These are phyloP conservation scores for Aspergillus heteromorphus DNA, from an alignment of 495 filamentous ascomycete genomes.

Conservation along the genomic window DNA sequence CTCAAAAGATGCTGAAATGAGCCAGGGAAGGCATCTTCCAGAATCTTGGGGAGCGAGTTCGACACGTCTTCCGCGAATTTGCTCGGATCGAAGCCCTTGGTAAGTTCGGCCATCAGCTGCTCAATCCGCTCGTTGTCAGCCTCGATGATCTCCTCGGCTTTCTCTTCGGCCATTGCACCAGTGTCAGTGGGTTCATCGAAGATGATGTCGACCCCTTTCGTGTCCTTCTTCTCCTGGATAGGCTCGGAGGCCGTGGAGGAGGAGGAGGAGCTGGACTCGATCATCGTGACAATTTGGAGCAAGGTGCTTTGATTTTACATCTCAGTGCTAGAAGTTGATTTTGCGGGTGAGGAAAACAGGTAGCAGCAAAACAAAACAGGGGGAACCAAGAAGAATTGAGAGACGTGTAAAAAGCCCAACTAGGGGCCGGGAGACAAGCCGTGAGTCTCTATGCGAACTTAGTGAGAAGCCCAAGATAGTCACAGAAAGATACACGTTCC, in stretches of 20 bases:
- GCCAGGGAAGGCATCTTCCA: constrained; percentile 13
- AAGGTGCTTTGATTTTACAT: background rate
- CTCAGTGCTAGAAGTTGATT: background rate
- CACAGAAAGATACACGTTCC: no score
- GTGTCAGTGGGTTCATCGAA: background rate
- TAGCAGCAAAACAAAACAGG: background rate
- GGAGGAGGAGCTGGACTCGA: background rate
- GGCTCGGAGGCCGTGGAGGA: background rate
- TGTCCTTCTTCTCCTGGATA: background rate
- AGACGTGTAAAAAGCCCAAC: background rate
- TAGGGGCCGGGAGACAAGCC: no score
- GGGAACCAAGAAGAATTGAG: background rate
- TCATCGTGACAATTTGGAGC: background rate
- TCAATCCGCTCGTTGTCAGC: constrained; percentile 11
- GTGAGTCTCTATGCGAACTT: no score
- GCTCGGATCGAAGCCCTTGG: constrained; percentile 20
- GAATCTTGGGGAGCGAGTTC: constrained; percentile 7
- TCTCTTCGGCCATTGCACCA: constrained; percentile 8
- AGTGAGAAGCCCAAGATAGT: no score
- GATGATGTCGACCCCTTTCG: constrained; percentile 9
- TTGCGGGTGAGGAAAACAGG: background rate
- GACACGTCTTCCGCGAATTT: constrained; percentile 11
- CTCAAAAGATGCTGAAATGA: constrained; percentile 22
- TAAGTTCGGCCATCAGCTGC: constrained; percentile 12
- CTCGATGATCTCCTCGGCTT: constrained; percentile 9